Evolutionary conservation across 1,284 basidiomycete genomes (phyloP).

Genomic region (Cutaneotrichosporon daszewskae): DNA sequence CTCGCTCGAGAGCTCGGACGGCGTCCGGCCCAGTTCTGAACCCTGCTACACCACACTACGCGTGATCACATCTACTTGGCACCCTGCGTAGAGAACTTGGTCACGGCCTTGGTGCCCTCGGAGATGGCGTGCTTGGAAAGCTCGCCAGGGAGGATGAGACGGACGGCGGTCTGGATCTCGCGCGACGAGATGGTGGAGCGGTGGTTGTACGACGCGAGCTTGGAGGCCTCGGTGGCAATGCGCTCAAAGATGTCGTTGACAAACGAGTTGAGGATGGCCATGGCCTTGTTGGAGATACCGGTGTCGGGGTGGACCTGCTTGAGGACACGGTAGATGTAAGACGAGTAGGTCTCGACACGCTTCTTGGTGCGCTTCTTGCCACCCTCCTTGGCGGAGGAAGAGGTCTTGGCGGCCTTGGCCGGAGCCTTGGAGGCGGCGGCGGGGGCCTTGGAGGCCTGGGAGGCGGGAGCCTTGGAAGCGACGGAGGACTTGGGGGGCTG

Average conservation of each 20-base stretch:
- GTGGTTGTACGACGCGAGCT: conserved; percentile 87
- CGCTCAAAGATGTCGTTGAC: conserved; percentile 92
- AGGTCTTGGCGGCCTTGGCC: conserved; percentile 51
- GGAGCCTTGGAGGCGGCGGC: conserved; percentile 57
- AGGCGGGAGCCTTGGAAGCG: conserved; percentile 58
- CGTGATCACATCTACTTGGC: too few species aligned
- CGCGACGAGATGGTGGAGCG: conserved; percentile 91
- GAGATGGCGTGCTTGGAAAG: conserved; percentile 78
- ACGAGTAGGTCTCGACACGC: conserved; percentile 82
- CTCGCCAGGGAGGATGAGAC: conserved; percentile 81
- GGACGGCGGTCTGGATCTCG: conserved; percentile 87
- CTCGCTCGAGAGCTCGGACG: conserved; percentile 2
- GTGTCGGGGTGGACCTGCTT: conserved; percentile 84
- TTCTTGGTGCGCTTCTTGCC: conserved; percentile 69
- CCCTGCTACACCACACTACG: too few species aligned
- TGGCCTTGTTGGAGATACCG: conserved; percentile 92
- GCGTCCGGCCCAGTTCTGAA: too few species aligned
- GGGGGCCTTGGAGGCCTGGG: conserved; percentile 48
- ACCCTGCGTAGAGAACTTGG: conserved; percentile 53
- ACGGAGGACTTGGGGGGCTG: conserved; percentile 47
- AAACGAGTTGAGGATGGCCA: conserved; percentile 89
- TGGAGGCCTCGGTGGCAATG: conserved; percentile 85
- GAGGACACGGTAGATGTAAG: conserved; percentile 80
- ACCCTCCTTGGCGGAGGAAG: conserved; percentile 12
- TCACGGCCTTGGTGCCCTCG: conserved; percentile 60